Base-by-base conservation (phyloP, 345 rosid species). In the Mercurialis annua region DNA sequence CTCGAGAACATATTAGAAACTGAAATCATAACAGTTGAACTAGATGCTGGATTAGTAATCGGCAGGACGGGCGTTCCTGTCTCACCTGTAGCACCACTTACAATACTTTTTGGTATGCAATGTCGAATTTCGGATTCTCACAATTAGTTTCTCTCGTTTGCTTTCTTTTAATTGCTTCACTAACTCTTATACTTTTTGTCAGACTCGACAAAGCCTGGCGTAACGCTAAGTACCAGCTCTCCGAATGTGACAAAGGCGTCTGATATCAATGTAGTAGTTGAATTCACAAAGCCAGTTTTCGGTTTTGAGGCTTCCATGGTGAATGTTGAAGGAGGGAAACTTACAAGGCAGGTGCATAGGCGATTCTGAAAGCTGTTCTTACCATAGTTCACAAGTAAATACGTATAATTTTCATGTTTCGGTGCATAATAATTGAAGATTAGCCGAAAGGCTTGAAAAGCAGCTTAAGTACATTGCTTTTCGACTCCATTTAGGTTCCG, bases 241-340 rank as follows among this genome's bases (percentile, higher is more conserved):
- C 76, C 62, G 23, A 79, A 68, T 38, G 54, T 69, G 20, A 81
- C 82, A 4, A 79, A 73, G 57, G 82, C 72, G 21, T 66, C 76
- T 33, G 46, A 57, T 67, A 77, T 81, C 66, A 71, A 81, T 42
- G 77, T 79, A 51, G 67, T 81, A 29, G 81, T 75, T 44, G 84
- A 79, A 73, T 84, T 84, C 62, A 76, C 84, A 26, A 81, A 84
- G 81, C 87, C 87, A 21, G 87, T 84, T 71, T 81, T 84, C 36
- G 79, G 82, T 18, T 84, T 81, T 67, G 76, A 75, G 56, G 78
- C 77, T 43, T 73, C 83, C 59, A 69, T 69, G 76, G 70, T 84
- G 36, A 62, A 77, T 48, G 82, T 84, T 49, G 59, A 51, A 33
- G 85, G 87, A 53, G 87, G 85, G 67, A 77, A 66, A 77, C 60